Base-by-base conservation (phyloP, 148 eudicot species). In the Vaccinium vitisidaea region DNA sequence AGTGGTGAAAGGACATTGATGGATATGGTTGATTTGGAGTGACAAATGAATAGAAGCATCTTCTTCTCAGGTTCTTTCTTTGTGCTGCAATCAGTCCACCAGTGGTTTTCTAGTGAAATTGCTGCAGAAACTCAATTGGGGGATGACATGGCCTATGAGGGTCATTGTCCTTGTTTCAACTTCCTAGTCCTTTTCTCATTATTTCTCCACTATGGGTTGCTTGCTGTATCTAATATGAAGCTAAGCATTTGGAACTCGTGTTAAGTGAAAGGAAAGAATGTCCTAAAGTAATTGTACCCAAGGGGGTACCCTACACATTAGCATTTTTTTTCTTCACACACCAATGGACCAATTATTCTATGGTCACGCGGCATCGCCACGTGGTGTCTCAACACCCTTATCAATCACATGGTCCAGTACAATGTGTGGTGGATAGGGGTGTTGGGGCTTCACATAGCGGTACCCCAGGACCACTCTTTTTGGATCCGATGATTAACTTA, bases 101-200 rank as follows among this genome's bases (percentile, higher is more conserved):
- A 63, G 19, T 49, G 36, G 55, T 52, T 75, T 77, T 77, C 82
- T 49, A 50, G 73, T 80, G 73, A 56, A 43, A 81, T 43, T 25
- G 43, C 50, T 16, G 48, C 25, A 53, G 56, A 46, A 25, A n/a
- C 73, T 80, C 46, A 43, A 43, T 43, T 36, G 25, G 30, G 9
- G 53, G 50, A 74, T 85, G 81, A 71, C 8, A 58, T 58, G 63
- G 23, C 63, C 63, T 55, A 43, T 83, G 79, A 83, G 61, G 30
- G 54, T 83, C 85, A 58, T 46, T 82, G 73, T 69, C 83, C 71
- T 77, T 83, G 36, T 78, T 83, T 83, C 85, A 19, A 83, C 49
- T 49, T 83, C 81, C 83, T 55, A 55, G 88, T 83, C 85, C 46
- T 67, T 82, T 69, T 83, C 61, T 80, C 78, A 80, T 83, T 69